These are phyloP conservation scores for Cylindrotheca fusiformis DNA, from an alignment of 108 stramenopile genomes.

Conservation along the genomic window DNA sequence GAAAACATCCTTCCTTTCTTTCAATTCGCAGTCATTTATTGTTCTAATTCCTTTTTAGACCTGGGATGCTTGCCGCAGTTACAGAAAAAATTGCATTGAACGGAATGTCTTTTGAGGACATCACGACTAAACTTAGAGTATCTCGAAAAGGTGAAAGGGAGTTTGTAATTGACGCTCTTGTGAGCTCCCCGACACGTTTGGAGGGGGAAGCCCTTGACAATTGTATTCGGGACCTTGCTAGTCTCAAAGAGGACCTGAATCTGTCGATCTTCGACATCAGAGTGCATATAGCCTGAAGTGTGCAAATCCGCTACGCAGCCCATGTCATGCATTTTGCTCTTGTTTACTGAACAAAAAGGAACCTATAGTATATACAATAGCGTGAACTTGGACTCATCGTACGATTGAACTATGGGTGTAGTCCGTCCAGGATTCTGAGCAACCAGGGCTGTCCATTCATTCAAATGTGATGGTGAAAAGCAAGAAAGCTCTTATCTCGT, in stretches of 20 bases:
- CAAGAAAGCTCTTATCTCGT: no score
- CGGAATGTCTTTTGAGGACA: constrained; percentile 75
- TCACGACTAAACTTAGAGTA: constrained; percentile 63
- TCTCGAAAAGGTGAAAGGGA: constrained; percentile 42
- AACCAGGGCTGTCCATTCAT: no score
- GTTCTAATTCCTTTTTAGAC: constrained; percentile 32
- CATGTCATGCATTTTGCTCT: no score
- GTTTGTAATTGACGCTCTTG: constrained; percentile 68
- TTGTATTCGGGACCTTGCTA: constrained; percentile 44
- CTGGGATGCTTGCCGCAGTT: constrained; percentile 79
- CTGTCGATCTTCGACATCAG: constrained; percentile 72
- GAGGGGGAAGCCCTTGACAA: constrained; percentile 50
- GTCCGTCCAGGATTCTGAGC: no score
- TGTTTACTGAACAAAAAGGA: no score
- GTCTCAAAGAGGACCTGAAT: constrained; percentile 54
- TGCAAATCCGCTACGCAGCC: no score
- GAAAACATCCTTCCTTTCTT: background rate
- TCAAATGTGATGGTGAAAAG: no score
- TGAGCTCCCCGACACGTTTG: constrained; percentile 44
- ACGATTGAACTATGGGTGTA: no score
- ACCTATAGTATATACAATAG: no score
- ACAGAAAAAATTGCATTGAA: constrained; percentile 54
- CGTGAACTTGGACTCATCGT: no score
- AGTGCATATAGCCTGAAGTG: constrained; percentile 47
- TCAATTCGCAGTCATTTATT: background rate